These are phyloP conservation scores for Cyberlindnera suaveolens DNA, from an alignment of 805 yeast genomes.

Conservation along the genomic window DNA sequence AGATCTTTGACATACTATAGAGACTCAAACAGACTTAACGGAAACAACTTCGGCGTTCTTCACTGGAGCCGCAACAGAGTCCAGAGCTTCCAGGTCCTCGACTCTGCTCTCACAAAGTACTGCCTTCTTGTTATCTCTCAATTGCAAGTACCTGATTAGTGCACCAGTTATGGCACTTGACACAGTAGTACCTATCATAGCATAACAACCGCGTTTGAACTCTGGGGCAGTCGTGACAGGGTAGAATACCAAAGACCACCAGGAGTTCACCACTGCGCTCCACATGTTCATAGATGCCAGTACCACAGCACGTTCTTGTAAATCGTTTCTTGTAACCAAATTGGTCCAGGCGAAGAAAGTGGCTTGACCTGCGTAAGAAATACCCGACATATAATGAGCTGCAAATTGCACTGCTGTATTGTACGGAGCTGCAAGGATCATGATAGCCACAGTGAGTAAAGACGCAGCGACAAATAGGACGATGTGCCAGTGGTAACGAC, in stretches of 20 bases:
- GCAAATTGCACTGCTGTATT: constrained; percentile 35
- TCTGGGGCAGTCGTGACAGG: constrained; percentile 46
- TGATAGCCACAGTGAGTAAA: constrained; percentile 40
- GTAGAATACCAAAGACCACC: constrained; percentile 55
- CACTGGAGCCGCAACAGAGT: neutral
- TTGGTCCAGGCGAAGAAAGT: constrained; percentile 61
- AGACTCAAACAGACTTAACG: neutral
- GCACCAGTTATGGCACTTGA: constrained; percentile 35
- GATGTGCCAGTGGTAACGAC: constrained; percentile 45
- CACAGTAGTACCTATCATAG: constrained; percentile 48
- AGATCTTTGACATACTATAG: too few relatives aligned
- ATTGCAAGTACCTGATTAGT: constrained; percentile 37
- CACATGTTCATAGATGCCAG: constrained; percentile 64
- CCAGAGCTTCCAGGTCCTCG: too few relatives aligned
- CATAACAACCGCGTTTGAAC: constrained; percentile 47
- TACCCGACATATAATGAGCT: constrained; percentile 51
- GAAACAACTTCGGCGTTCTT: constrained; percentile 1
- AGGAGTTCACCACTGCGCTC: constrained; percentile 55
- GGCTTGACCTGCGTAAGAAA: constrained; percentile 54
- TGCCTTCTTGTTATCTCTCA: constrained; percentile 25
- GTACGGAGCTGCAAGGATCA: constrained; percentile 38
- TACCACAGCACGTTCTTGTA: constrained; percentile 58
- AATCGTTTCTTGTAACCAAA: constrained; percentile 48
- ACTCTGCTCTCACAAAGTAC: too few relatives aligned
- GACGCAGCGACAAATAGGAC: constrained; percentile 38